Evolutionary conservation across 257 asterid species (phyloP).

Genomic region (Thymus quinquecostatus): DNA sequence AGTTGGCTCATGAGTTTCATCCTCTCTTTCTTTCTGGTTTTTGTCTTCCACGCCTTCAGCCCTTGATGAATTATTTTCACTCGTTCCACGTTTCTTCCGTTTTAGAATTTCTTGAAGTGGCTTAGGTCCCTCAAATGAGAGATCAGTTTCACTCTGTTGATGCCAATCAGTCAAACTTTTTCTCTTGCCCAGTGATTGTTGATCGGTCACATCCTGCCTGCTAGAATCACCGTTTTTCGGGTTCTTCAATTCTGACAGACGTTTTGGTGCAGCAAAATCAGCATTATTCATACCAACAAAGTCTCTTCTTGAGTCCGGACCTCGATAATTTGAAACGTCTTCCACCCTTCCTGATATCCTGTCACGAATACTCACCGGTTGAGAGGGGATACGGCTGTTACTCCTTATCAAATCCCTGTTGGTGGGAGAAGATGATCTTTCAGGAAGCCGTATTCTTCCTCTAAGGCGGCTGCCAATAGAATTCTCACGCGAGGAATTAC

Average conservation of each 20-base stretch:
- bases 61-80: slow-evolving; percentile 23
- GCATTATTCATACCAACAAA: slow-evolving; percentile 32
- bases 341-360: slow-evolving; percentile 62
- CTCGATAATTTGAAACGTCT: slow-evolving; percentile 52
- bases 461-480: slow-evolving; percentile 68
- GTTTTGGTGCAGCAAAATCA: slow-evolving; percentile 70
- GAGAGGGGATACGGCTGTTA: slow-evolving; percentile 45
- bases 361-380: slow-evolving; percentile 61
- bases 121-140: slow-evolving; percentile 91
- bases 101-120: slow-evolving; percentile 85
- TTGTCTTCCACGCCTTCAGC: slow-evolving; percentile 35
- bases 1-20: slow-evolving; percentile 21
- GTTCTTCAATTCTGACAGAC: slow-evolving; percentile 76
- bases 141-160: slow-evolving; percentile 46
- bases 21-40: slow-evolving; percentile 31
- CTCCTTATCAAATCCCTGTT: slow-evolving; percentile 54
- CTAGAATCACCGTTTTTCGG: slow-evolving; percentile 46
- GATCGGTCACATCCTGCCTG: slow-evolving; percentile 42
- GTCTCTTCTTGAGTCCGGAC: slow-evolving; percentile 53
- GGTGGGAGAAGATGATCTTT: slow-evolving; percentile 51
- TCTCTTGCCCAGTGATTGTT: slow-evolving; percentile 69
- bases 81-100: slow-evolving; percentile 65
- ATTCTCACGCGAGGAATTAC: slow-evolving; percentile 44
- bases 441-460: slow-evolving; percentile 76
- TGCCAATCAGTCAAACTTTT: slow-evolving; percentile 49